Evolutionary conservation across 1,284 basidiomycete genomes (phyloP).

Genomic region (Tremellales sp.): DNA sequence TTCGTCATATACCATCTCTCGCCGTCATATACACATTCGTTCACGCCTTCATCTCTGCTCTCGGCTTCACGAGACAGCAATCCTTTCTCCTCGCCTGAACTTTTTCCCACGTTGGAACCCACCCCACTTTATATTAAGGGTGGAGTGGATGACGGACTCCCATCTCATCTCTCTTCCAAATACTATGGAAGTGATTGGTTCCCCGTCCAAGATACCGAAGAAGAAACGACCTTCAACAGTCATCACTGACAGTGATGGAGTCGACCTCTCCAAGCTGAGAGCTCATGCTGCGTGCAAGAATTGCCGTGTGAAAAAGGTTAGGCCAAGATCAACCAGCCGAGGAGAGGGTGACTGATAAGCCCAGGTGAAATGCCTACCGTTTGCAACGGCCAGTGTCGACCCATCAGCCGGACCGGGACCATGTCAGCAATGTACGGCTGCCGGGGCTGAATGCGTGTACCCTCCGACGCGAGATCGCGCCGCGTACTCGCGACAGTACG

Average conservation of each 20-base stretch:
- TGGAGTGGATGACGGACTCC: too few species aligned
- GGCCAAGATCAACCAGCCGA: constrained; percentile 7
- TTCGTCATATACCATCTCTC: too few species aligned
- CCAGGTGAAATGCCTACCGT: neutral
- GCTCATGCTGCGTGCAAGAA: constrained; percentile 41
- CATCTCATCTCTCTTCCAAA: too few species aligned
- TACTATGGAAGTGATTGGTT: too few species aligned
- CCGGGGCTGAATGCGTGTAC: constrained; percentile 39
- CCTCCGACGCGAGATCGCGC: constrained; percentile 44
- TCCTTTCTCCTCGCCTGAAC: too few species aligned
- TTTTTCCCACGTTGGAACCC: too few species aligned
- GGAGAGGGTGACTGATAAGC: neutral
- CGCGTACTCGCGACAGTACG: constrained; percentile 44
- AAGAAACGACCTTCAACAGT: neutral
- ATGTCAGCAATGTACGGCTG: constrained; percentile 41
- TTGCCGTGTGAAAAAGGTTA: constrained; percentile 42
- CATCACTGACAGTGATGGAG: neutral
- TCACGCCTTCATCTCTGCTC: too few species aligned
- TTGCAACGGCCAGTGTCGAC: neutral
- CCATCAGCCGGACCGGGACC: constrained; percentile 11
- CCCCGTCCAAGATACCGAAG: neutral
- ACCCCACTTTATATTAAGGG: too few species aligned
- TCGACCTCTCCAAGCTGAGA: constrained; percentile 35
- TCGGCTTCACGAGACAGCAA: too few species aligned
- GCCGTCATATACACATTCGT: too few species aligned